phyloP scores from a whole-genome alignment of 2,329 filamentous ascomycete genomes.

The Hyphodiscus sp. region DNA sequence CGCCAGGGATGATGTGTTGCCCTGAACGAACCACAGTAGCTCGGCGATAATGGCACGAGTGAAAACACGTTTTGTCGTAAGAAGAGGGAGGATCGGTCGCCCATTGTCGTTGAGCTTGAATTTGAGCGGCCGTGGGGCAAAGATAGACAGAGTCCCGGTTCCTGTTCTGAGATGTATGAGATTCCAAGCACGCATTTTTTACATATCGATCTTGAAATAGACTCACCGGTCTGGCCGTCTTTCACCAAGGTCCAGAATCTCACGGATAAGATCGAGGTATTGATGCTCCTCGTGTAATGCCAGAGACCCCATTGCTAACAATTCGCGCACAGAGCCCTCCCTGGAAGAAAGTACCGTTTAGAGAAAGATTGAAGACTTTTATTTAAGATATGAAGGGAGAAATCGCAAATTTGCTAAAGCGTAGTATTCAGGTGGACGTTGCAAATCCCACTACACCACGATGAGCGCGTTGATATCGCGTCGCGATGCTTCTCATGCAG shows the following conservation, averaged over 20 bases:
- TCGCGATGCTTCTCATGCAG: too few relatives aligned
- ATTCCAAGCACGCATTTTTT: neutral
- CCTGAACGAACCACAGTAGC: slow-evolving; percentile 91
- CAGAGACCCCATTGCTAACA: neutral
- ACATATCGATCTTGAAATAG: neutral
- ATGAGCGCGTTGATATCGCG: too few relatives aligned
- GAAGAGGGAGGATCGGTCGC: slow-evolving; percentile 71
- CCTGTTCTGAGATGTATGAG: slow-evolving; percentile 59
- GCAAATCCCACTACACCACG: too few relatives aligned
- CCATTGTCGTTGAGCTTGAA: slow-evolving; percentile 68
- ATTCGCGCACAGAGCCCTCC: neutral
- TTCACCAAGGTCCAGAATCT: slow-evolving; percentile 78
- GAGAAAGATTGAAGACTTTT: neutral
- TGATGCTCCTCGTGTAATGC: slow-evolving; percentile 77
- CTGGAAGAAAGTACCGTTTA: neutral
- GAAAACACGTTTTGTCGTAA: slow-evolving; percentile 97
- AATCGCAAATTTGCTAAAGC: neutral
- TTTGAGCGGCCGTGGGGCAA: slow-evolving; percentile 78
- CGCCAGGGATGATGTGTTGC: slow-evolving; percentile 70
- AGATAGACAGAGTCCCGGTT: slow-evolving; percentile 85
- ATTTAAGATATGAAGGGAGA: neutral
- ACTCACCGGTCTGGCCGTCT: slow-evolving; percentile 75
- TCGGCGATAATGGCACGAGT: slow-evolving; percentile 83
- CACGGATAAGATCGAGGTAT: slow-evolving; percentile 82
- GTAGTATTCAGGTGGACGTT: neutral